A percentile compares a stretch with the other conserved stretches of the same genome.
phyloP scores from a whole-genome alignment of 768 basidiomycete species.

The Trametes meyenii region DNA sequence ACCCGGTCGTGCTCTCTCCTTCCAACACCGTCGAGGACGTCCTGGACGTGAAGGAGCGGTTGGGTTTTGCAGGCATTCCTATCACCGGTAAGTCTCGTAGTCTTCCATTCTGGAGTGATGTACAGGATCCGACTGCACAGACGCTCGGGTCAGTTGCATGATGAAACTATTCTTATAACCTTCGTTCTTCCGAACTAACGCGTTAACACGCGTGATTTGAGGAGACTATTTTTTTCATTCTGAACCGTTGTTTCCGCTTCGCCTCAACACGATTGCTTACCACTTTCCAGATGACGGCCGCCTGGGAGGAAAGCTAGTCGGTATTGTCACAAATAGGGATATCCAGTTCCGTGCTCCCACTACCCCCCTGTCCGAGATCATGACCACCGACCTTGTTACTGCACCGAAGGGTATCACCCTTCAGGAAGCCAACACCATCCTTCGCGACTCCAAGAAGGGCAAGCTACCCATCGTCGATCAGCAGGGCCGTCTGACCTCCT shows the following conservation, averaged over 20 bases:
- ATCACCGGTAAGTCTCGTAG: slow-evolving; percentile 81
- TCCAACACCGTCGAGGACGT: slow-evolving; percentile 82
- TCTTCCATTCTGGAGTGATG: slow-evolving; percentile 11
- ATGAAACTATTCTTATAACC: slow-evolving; percentile 49
- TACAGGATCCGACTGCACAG: slow-evolving; percentile 8
- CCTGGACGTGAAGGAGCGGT: slow-evolving; percentile 85
- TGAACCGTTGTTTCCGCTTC: slow-evolving; percentile 40
- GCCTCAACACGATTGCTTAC: not conserved
- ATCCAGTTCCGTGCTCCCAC: slow-evolving; percentile 83
- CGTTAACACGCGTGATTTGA: slow-evolving; percentile 72
- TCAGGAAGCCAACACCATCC: slow-evolving; percentile 87
- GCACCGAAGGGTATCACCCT: slow-evolving; percentile 90
- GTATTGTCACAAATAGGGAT: slow-evolving; percentile 96
- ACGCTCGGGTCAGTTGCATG: not conserved
- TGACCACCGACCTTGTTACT: slow-evolving; percentile 89
- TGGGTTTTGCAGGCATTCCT: slow-evolving; percentile 96
- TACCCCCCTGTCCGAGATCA: slow-evolving; percentile 74
- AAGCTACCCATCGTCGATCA: slow-evolving; percentile 87
- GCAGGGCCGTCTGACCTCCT: slow-evolving; percentile 68
- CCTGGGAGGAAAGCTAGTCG: slow-evolving; percentile 89
- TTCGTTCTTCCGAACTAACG: slow-evolving; percentile 90
- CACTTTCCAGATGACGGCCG: slow-evolving; percentile 70
- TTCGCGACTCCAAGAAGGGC: slow-evolving; percentile 96
- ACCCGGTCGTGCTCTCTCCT: slow-evolving; percentile 88
- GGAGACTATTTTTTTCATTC: slow-evolving; percentile 45